Evolutionary conservation across 306 rosid species (phyloP).

Genomic region (Canavalia ensiformis): DNA sequence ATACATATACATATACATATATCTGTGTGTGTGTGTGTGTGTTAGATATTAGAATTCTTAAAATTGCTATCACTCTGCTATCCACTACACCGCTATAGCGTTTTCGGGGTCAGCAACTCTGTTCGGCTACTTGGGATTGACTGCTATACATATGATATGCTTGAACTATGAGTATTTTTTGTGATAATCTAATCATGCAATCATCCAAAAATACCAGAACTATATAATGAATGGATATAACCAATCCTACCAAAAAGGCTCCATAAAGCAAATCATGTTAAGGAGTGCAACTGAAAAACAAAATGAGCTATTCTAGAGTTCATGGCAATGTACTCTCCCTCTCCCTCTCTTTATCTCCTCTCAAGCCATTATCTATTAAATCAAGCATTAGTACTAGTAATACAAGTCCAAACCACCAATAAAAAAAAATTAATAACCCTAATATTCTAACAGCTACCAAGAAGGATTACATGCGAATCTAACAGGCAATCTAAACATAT

Average conservation of each 20-base stretch:
- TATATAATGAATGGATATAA: neutral
- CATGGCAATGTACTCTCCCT: neutral
- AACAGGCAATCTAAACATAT: neutral
- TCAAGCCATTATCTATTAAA: neutral
- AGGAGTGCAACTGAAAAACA: neutral
- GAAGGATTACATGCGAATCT: neutral
- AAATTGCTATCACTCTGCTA: no score
- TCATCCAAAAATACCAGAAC: neutral
- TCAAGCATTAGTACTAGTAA: neutral
- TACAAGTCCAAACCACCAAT: neutral
- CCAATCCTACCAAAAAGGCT: neutral
- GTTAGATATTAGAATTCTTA: no score
- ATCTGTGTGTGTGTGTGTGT: no score
- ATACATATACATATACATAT: no score
- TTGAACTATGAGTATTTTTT: neutral
- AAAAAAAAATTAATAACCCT: neutral
- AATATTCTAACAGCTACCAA: slow-evolving; percentile 4
- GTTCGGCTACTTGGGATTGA: no score
- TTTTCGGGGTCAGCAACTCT: no score
- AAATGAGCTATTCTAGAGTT: neutral
- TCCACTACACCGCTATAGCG: no score
- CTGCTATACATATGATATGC: neutral
- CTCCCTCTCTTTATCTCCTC: neutral
- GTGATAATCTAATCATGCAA: neutral
- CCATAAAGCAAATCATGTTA: neutral